Evolutionary conservation across 140 eudicot species (phyloP).

Genomic region (Bidens hawaiensis): DNA sequence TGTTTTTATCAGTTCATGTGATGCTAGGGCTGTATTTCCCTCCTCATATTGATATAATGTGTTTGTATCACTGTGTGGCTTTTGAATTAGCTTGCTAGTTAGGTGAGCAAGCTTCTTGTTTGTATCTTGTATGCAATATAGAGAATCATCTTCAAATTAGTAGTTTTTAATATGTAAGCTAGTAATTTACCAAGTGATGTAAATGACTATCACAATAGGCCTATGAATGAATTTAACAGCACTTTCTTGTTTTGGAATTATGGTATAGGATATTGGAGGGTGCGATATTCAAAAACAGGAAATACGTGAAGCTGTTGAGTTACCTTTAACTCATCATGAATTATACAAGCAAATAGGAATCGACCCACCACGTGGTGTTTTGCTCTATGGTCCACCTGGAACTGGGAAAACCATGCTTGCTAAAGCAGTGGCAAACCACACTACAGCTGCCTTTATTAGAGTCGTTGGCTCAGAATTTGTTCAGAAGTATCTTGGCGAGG

Average conservation of each 20-base stretch:
- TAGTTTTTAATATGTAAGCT: background rate
- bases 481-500: constrained; percentile 96
- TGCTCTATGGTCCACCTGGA: constrained; percentile 88
- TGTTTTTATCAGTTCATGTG: background rate
- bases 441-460: constrained; percentile 90
- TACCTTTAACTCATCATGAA: constrained; percentile 92
- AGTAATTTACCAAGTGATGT: background rate
- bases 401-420: constrained; percentile 98
- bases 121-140: background rate
- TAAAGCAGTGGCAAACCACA: constrained; percentile 85
- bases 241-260: background rate
- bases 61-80: background rate
- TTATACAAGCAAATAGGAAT: constrained; percentile 90
- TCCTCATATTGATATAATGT: background rate
- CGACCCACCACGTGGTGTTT: constrained; percentile 57
- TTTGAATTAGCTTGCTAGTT: background rate
- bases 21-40: background rate
- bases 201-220: background rate
- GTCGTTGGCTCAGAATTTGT: constrained; percentile 97
- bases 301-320: constrained; percentile 96
- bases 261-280: constrained; percentile 88
- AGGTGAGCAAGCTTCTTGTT: background rate
- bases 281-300: constrained; percentile 98
- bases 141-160: background rate
- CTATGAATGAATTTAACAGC: background rate